Conservation (phyloP, 805 yeast species). For the Tetrapisispora pingtungensis region DNA sequence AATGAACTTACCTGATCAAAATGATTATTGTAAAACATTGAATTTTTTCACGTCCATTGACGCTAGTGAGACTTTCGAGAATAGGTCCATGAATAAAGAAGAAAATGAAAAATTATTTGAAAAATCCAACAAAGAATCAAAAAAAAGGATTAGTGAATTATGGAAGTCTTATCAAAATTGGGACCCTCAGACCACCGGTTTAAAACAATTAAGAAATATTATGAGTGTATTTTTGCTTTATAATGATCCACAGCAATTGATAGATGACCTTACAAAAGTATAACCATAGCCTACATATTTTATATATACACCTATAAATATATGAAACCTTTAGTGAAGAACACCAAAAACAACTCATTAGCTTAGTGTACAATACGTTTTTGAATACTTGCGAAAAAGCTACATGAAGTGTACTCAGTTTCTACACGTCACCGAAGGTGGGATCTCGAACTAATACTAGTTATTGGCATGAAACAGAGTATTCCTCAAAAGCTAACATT, state of each 20-base stretch:
- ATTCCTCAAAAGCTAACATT: too few relatives aligned
- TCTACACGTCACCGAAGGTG: too few relatives aligned
- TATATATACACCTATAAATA: not conserved
- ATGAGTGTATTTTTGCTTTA: slow-evolving; percentile 26
- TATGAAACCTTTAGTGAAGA: too few relatives aligned
- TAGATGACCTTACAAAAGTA: slow-evolving; percentile 10
- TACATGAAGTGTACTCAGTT: too few relatives aligned
- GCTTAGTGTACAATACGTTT: too few relatives aligned
- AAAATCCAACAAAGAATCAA: slow-evolving; percentile 17
- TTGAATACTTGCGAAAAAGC: too few relatives aligned
- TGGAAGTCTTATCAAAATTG: slow-evolving; percentile 25
- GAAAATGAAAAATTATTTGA: slow-evolving; percentile 6
- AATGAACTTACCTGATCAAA: slow-evolving; percentile 25
- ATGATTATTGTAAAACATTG: slow-evolving; percentile 2
- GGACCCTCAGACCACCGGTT: slow-evolving; percentile 28
- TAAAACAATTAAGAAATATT: slow-evolving; percentile 21
- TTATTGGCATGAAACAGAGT: too few relatives aligned
- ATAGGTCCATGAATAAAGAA: not conserved
- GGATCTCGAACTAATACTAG: too few relatives aligned
- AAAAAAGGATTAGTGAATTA: slow-evolving; percentile 14
- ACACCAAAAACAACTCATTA: too few relatives aligned
- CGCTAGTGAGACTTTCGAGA: not conserved
- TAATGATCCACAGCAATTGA: slow-evolving; percentile 13
- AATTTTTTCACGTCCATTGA: not conserved
- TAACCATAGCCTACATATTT: not conserved